These are phyloP conservation scores for Cochlearia excelsa DNA, from an alignment of 345 rosid genomes.

Conservation along the genomic window DNA sequence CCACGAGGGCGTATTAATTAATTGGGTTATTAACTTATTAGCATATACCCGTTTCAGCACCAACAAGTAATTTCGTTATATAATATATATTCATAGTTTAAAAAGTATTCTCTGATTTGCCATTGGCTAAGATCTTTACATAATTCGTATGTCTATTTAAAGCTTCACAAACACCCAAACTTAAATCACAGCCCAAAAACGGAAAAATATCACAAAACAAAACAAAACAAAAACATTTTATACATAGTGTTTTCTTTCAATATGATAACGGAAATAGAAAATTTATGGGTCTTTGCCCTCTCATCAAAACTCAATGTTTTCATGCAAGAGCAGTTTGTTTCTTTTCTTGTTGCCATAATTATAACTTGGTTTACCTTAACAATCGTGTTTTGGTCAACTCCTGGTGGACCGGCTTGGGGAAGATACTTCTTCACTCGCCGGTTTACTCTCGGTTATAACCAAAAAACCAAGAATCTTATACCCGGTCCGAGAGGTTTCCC, in stretches of 20 bases:
- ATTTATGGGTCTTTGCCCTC: constrained; percentile 52
- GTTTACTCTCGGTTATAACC: constrained; percentile 24
- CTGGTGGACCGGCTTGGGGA: constrained; percentile 87
- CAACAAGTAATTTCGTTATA: constrained; percentile 10
- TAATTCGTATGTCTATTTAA: constrained; percentile 24
- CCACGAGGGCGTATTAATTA: constrained; percentile 10
- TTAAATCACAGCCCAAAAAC: constrained; percentile 26
- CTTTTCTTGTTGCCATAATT: constrained; percentile 39
- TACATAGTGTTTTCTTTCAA: constrained; percentile 22
- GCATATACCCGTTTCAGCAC: constrained; percentile 31
- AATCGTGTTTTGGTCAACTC: constrained; percentile 50
- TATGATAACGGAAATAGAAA: constrained; percentile 43
- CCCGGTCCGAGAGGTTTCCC: constrained; percentile 84
- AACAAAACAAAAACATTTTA: not conserved
- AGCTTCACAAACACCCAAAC: constrained; percentile 19
- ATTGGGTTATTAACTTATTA: not conserved
- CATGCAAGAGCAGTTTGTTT: constrained; percentile 41
- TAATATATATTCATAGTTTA: not conserved
- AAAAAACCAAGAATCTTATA: constrained; percentile 38
- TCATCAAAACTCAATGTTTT: constrained; percentile 44
- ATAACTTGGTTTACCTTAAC: constrained; percentile 43
- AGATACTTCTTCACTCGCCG: constrained; percentile 35
- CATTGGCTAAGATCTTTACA: constrained; percentile 24
- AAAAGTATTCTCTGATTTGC: constrained; percentile 13
- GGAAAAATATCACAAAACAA: not conserved